phyloP scores from a whole-genome alignment of 345 rosid species.

The Psidium guajava region DNA sequence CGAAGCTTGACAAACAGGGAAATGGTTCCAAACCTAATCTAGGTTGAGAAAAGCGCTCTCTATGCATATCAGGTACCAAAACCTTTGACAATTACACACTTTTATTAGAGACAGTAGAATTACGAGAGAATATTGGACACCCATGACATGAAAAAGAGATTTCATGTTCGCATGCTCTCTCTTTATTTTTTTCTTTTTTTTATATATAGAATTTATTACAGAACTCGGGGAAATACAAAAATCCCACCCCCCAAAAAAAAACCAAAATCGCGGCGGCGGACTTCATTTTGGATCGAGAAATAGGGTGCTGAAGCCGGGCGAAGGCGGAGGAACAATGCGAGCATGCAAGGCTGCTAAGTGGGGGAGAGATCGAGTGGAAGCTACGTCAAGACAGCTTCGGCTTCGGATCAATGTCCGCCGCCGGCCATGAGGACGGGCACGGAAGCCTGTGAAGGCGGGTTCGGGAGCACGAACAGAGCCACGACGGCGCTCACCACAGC shows the following conservation, averaged over 20 bases:
- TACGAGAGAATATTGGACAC: not conserved
- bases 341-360: not conserved
- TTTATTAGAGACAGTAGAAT: not conserved
- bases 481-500: constrained; percentile 49
- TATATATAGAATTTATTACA: not conserved
- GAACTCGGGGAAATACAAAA: not conserved
- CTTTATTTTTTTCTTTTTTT: not conserved
- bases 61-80: too few relatives aligned
- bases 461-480: constrained; percentile 56
- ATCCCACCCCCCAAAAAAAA: not conserved
- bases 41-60: too few relatives aligned
- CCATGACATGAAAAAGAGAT: not conserved
- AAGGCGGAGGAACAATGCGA: not conserved
- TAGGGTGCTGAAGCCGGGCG: not conserved
- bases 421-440: not conserved
- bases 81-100: too few relatives aligned
- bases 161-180: not conserved
- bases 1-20: too few relatives aligned
- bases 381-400: not conserved
- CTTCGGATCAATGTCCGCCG: not conserved
- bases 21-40: too few relatives aligned
- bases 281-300: not conserved
- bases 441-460: constrained; percentile 31
- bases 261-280: not conserved
- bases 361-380: not conserved